Base-by-base conservation (phyloP, 495 filamentous ascomycete genomes). In the Talaromyces ruber region DNA sequence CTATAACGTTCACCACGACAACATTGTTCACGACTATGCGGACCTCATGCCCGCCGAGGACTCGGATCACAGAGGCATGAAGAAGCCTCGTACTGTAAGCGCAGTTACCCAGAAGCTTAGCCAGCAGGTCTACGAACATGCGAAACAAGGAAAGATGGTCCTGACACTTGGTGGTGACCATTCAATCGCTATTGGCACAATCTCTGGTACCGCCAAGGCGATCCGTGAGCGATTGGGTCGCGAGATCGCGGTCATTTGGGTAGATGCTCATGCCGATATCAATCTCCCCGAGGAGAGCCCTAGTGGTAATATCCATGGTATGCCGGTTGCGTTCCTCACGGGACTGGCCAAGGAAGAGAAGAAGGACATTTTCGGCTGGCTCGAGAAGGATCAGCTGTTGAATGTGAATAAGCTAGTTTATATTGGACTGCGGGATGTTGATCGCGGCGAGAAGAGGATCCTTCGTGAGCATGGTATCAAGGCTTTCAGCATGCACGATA, bases 401-500 rank as follows among this genome's bases (percentile, higher is more conserved):
- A 93, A 82, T 71, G 71, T 88, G 54, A 88, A 83, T 74, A 97
- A 97, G 77, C 78, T 99, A 64, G 95, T 99, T 34, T 99, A 99
- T 74, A 99, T 99, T 69, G 94, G 93, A 21, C 77, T 99, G 70
- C 79, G 94, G 22, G 94, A 99, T 75, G 91, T 98, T 21, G 94
- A 99, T 68, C 73, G 82, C 6, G 90, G 86, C 1, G 94, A 99
- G 83, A 99, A 98, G 86, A 81, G 82, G 74, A 86, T 96, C 37
- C 75, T 99, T 61, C 82, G 86, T 59, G 90, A 97, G 64, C 78
- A 99, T 65, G 87, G 88, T 2, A 92, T 99, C 74, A 92, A 89
- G 76, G 95, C 93, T 6, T 99, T 98, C 68, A 93, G 88, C 74
- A 99, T 98, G 94, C 93, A 97, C 72, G 94, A 98, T 73, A 89